Evolutionary conservation across 163 green algal species (phyloP), one percentile per base, ranked within the genome.

Genomic region (Volvox carteri): DNA sequence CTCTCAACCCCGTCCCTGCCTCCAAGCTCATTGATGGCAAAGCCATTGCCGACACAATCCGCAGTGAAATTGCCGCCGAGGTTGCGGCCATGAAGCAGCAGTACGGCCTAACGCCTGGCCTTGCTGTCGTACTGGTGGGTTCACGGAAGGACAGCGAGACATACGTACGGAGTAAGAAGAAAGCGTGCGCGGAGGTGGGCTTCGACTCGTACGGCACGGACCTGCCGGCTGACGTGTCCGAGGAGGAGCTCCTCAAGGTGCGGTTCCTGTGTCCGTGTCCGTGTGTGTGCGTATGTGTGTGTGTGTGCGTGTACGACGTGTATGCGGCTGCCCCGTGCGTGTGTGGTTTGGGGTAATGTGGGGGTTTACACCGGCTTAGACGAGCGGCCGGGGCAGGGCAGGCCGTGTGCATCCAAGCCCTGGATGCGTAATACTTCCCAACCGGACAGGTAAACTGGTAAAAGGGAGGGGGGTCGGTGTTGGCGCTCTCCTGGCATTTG

Each of bases 141-240:
- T 86, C 91, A 23, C 94, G 97, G 35, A 97, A 98, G 90, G 97
- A 99, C 93, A 98, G 94, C 33, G 92, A 98, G 86, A 98, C 96
- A 0, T 99, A 99, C 92, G 97, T 99, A 44, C 91, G 95, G 48
- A 97, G 91, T 90, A 99, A 99, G 93, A 97, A 98, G 90, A 98
- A 98, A 91, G 96, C 94, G 16, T 99, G 96, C 90, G 96, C 94
- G 6, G 96, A 96, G 97, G 96, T 88, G 83, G 97, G 97, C 16
- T 98, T 99, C 68, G 87, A 93, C 41, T 97, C 93, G 21, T 98
- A 96, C 89, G 95, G 94, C 46, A 96, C 93, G 11, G 95, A 98
- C 78, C 92, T 99, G n/a, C 93, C 97, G 9, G 97, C 97, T 30
- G 92, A 93, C 44, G 95, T 94, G 0, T 95, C 78, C 52, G 91